Percentiles rank a stretch among this genome's conserved stretches.
Evolutionary conservation across 371 early-diverging fungal genomes (phyloP).

Genomic region (Rhizomucor pusillus): DNA sequence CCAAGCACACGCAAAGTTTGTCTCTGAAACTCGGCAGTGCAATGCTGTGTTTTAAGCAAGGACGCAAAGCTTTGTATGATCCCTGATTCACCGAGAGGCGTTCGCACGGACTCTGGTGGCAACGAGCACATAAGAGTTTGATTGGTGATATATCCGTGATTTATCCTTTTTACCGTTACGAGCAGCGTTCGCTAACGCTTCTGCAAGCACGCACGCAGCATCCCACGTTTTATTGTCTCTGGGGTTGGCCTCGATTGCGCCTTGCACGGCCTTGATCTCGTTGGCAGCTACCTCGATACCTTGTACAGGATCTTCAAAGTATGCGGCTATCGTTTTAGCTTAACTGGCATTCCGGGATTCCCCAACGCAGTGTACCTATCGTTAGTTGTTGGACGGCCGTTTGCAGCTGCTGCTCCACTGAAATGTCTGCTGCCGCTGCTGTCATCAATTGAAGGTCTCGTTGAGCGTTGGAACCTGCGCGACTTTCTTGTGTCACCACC

Average conservation of each 20-base stretch:
- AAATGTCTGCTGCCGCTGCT: too few species aligned
- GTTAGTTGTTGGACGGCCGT: too few species aligned
- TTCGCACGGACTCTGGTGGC: constrained; percentile 38
- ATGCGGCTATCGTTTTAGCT: too few species aligned
- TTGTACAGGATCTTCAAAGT: too few species aligned
- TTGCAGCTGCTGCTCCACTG: too few species aligned
- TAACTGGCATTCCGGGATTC: too few species aligned
- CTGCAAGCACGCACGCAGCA: constrained; percentile 2
- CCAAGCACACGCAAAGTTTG: constrained; percentile 73
- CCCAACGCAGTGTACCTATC: too few species aligned
- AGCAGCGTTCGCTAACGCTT: constrained; percentile 8
- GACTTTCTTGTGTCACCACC: too few species aligned
- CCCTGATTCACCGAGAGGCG: constrained; percentile 45
- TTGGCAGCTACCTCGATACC: not conserved
- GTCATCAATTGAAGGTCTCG: too few species aligned
- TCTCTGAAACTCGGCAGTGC: constrained; percentile 27
- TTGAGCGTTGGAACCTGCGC: too few species aligned
- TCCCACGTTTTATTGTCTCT: not conserved
- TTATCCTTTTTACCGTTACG: constrained; percentile 1
- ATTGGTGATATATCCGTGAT: not conserved
- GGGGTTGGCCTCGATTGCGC: not conserved
- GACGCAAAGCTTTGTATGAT: constrained; percentile 32
- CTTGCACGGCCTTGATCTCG: not conserved
- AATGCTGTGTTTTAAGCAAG: constrained; percentile 23
- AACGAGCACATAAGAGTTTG: too few species aligned